Evolutionary conservation across 768 basidiomycete genomes (phyloP).

Genomic region (Pulveroboletus sp.): DNA sequence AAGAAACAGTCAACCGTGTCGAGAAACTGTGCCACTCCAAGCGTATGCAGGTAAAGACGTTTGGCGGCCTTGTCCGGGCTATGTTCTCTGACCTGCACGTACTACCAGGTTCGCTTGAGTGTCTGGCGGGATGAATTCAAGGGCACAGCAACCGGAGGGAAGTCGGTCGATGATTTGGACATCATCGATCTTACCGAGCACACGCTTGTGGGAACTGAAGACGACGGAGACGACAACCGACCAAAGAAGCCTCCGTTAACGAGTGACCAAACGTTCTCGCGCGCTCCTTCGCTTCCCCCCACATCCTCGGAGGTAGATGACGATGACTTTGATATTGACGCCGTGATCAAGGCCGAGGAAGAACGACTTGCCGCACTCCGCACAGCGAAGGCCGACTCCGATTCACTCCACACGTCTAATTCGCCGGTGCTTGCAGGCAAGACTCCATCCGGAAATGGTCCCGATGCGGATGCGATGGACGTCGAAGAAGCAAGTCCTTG

Average conservation of each 20-base stretch:
- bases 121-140: slow-evolving; percentile 73
- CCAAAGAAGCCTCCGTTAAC: slow-evolving; percentile 4
- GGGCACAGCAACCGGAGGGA: slow-evolving; percentile 36
- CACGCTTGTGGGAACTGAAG: slow-evolving; percentile 26
- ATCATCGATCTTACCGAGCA: slow-evolving; percentile 30
- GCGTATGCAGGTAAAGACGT: slow-evolving; percentile 68
- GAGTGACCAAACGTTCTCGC: slow-evolving; percentile 33
- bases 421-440: slow-evolving; percentile 6
- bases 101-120: slow-evolving; percentile 57
- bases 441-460: slow-evolving; percentile 3
- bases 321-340: slow-evolving; percentile 51
- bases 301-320: slow-evolving; percentile 39
- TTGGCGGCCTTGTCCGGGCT: neutral
- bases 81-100: slow-evolving; percentile 6
- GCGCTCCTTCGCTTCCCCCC: slow-evolving; percentile 37
- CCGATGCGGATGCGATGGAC: slow-evolving; percentile 17
- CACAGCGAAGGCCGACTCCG: slow-evolving; percentile 6
- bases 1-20: slow-evolving; percentile 77
- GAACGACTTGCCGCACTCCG: slow-evolving; percentile 27
- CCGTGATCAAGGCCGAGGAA: slow-evolving; percentile 44
- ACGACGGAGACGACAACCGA: slow-evolving; percentile 12
- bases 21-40: slow-evolving; percentile 87
- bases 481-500: slow-evolving; percentile 40
- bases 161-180: slow-evolving; percentile 17
- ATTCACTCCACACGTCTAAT: neutral